phyloP scores from a whole-genome alignment of 345 rosid species.

The Syzygium aromaticum region DNA sequence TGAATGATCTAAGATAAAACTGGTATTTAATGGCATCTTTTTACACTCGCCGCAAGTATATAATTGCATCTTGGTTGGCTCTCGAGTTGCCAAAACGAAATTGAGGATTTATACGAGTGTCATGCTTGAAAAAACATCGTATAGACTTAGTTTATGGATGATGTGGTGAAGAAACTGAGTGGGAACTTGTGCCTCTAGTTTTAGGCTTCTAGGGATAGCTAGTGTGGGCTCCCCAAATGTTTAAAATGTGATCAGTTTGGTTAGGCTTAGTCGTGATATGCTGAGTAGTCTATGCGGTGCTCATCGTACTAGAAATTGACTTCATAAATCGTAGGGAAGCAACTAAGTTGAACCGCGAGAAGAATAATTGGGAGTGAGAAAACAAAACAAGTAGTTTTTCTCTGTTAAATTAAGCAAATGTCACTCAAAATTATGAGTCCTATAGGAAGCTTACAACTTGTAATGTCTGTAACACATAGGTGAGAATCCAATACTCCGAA shows the following conservation, averaged over 20 bases:
- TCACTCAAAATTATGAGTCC: not conserved
- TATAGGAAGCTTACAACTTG: not conserved
- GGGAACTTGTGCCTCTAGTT: not conserved
- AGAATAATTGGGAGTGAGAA: not conserved
- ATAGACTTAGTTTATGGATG: not conserved
- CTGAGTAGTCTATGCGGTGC: not conserved
- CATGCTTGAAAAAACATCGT: not conserved
- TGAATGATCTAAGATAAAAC: not conserved
- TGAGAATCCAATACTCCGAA: not conserved
- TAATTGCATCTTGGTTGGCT: not conserved
- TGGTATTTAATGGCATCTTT: not conserved
- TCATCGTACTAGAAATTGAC: not conserved
- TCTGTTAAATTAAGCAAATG: not conserved
- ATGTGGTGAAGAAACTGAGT: not conserved
- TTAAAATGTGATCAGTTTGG: not conserved
- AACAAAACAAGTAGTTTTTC: not conserved
- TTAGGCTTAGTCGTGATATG: not conserved
- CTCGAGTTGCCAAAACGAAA: not conserved
- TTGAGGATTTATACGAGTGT: not conserved
- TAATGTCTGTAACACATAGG: not conserved
- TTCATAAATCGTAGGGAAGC: not conserved
- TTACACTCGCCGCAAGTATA: not conserved
- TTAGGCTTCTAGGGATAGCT: not conserved
- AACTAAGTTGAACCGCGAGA: not conserved
- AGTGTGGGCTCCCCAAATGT: not conserved